phyloP scores from a whole-genome alignment of 352 stramenopile species.

The Phytophthora citrophthora region DNA sequence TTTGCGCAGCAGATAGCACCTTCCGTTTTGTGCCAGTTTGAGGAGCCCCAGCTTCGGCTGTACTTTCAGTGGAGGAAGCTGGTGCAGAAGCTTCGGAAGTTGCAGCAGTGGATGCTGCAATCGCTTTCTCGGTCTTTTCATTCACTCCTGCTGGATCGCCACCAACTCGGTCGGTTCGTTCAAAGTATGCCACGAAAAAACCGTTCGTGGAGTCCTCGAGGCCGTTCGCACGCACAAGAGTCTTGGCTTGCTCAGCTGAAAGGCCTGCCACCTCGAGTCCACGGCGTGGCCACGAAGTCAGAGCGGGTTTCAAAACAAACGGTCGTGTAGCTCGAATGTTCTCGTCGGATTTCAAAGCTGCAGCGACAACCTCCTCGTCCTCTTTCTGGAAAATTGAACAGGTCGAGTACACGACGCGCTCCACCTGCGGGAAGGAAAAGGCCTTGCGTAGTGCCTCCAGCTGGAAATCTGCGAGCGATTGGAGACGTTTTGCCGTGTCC shows the following conservation, averaged over 20 bases:
- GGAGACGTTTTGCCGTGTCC: slow-evolving; percentile 77
- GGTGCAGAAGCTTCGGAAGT: neutral
- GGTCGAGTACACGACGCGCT: slow-evolving; percentile 97
- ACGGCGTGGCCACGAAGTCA: slow-evolving; percentile 78
- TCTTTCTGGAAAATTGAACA: slow-evolving; percentile 97
- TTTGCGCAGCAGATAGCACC: slow-evolving; percentile 64
- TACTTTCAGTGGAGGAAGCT: slow-evolving; percentile 5
- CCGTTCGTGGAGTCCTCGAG: slow-evolving; percentile 95
- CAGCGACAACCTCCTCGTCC: slow-evolving; percentile 94
- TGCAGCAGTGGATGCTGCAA: neutral
- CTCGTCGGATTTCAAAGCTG: slow-evolving; percentile 78
- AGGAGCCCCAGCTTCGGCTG: neutral
- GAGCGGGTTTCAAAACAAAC: slow-evolving; percentile 72
- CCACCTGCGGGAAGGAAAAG: slow-evolving; percentile 94
- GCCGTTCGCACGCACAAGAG: slow-evolving; percentile 91
- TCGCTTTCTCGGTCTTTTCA: slow-evolving; percentile 3
- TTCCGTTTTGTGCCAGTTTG: slow-evolving; percentile 61
- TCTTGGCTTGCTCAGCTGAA: slow-evolving; percentile 62
- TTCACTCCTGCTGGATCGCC: neutral
- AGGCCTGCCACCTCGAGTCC: slow-evolving; percentile 70
- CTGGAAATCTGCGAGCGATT: slow-evolving; percentile 96
- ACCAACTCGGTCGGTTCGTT: slow-evolving; percentile 46
- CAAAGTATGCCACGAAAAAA: slow-evolving; percentile 98
- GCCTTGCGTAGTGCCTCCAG: slow-evolving; percentile 93
- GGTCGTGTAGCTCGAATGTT: slow-evolving; percentile 49